Evolutionary conservation across 2,329 filamentous ascomycete species (phyloP), one percentile per base, ranked within the genome.

Genomic region (Colletotrichum sp.): DNA sequence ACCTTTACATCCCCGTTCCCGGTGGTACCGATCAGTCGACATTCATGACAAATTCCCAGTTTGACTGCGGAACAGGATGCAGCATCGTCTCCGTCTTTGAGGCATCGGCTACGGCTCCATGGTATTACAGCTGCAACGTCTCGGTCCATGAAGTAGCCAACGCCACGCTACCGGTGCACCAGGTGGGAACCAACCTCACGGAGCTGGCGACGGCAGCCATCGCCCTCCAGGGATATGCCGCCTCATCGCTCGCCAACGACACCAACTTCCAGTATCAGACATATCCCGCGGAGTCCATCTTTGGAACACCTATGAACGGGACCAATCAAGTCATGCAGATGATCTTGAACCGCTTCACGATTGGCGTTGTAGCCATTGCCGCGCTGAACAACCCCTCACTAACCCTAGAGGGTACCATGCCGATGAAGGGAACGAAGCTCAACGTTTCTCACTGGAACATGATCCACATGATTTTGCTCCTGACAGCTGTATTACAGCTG

Each of bases 71-170:
- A 16, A 30, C 75, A 0, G 72, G 80, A 7, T 84, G 83, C 77
- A 79, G 78, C 67, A 55, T 75, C 16, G 79, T 87, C 8, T 76
- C 81, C 32, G 86, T 82, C 4, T 85, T 88, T 19, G 86, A 88
- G 72, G 81, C 85, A 3, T 85, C 83, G 1, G 27, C 68, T 19
- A 80, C 73, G 2, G 71, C 82, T 6, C 80, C 86, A 0, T 88
- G 85, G 85, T 87, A 82, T 72, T 88, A 88, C 78, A 75, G 68
- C 16, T 88, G 86, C 79, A 84, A 86, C 67, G 80, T 86, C 19
- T 84, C 81, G 1, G 66, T 87, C 6, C 80, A 79, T 1, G 25
- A 77, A 3, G 86, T 86, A 2, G 68, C 57, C 27, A 85, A 80
- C 63, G 86, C 84, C 3, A 79, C 82, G 2, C 79, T 82, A 72